Percentiles rank a stretch among this genome's conserved stretches.
phyloP scores from a whole-genome alignment of 2,329 filamentous ascomycete genomes.

The Rhinocladiella mackenziei region DNA sequence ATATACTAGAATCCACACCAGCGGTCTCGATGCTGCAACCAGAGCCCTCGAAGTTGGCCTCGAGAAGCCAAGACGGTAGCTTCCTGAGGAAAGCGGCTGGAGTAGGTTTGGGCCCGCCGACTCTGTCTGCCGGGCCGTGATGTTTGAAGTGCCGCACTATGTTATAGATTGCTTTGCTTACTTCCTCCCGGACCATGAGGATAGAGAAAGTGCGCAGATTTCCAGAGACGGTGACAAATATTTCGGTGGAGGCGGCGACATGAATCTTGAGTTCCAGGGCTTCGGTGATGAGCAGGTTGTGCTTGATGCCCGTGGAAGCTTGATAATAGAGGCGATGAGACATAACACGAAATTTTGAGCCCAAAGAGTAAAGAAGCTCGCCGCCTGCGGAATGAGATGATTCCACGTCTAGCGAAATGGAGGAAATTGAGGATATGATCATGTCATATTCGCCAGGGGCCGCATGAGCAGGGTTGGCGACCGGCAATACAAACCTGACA shows the following conservation, averaged over 20 bases:
- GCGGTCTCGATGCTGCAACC: constrained; percentile 90
- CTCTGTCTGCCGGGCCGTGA: constrained; percentile 63
- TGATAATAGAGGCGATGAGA: constrained; percentile 94
- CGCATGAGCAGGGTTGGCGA: constrained; percentile 52
- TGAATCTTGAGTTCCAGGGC: constrained; percentile 82
- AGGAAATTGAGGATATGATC: constrained; percentile 91
- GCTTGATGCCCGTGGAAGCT: constrained; percentile 73
- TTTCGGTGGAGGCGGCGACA: constrained; percentile 77
- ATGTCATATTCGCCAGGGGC: constrained; percentile 84
- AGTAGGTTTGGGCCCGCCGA: constrained; percentile 37
- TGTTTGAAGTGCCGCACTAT: constrained; percentile 79
- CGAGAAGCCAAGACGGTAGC: constrained; percentile 77
- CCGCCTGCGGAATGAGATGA: constrained; percentile 87
- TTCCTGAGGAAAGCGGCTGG: constrained; percentile 62
- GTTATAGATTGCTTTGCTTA: constrained; percentile 85
- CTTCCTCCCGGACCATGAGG: constrained; percentile 86
- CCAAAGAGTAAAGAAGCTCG: constrained; percentile 80
- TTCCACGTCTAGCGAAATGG: constrained; percentile 86
- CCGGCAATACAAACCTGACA: constrained; percentile 78
- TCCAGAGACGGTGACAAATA: constrained; percentile 74
- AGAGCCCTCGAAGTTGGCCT: constrained; percentile 78
- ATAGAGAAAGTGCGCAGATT: constrained; percentile 82
- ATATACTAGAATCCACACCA: constrained; percentile 79
- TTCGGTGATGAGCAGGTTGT: constrained; percentile 83
- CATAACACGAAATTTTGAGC: constrained; percentile 75